phyloP scores from a whole-genome alignment of 805 yeast genomes.

The Zygotorulaspora chibaensis region DNA sequence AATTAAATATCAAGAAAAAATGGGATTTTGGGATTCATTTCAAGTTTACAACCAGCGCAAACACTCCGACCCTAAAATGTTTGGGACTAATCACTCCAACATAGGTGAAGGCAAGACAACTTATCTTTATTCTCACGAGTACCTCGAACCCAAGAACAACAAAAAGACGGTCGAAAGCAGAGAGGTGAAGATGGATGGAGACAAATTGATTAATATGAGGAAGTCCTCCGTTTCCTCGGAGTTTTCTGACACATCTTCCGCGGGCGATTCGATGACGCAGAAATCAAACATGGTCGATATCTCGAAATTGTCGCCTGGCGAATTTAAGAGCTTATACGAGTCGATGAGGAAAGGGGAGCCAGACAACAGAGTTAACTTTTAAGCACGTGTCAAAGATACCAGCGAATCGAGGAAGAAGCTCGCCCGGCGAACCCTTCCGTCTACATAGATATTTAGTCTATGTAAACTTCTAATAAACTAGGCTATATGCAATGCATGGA shows the following conservation, averaged over 20 bases:
- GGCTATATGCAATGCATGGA: too few relatives aligned
- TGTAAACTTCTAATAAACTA: too few relatives aligned
- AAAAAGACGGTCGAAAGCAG: slow-evolving; percentile 1
- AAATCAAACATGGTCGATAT: slow-evolving; percentile 18
- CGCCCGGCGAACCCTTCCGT: too few relatives aligned
- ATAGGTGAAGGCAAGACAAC: slow-evolving; percentile 20
- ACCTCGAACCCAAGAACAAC: slow-evolving; percentile 12
- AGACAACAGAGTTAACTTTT: slow-evolving; percentile 24
- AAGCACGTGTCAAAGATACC: not conserved
- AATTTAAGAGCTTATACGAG: slow-evolving; percentile 23
- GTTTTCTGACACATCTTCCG: slow-evolving; percentile 1
- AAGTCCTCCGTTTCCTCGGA: slow-evolving; percentile 10
- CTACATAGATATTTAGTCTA: too few relatives aligned
- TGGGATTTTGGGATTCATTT: slow-evolving; percentile 32
- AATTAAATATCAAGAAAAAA: slow-evolving; percentile 4
- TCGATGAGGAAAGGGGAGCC: slow-evolving; percentile 27
- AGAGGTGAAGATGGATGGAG: not conserved
- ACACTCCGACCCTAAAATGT: slow-evolving; percentile 24
- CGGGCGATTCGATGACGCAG: slow-evolving; percentile 2
- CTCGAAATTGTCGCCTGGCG: slow-evolving; percentile 21
- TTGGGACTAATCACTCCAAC: slow-evolving; percentile 22
- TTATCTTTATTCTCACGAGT: slow-evolving; percentile 23
- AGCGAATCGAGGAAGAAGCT: too few relatives aligned
- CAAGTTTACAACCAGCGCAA: slow-evolving; percentile 32
- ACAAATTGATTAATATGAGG: slow-evolving; percentile 3